Evolutionary conservation across 441 rosid species (phyloP).

Genomic region (Dalechampia spathulata): DNA sequence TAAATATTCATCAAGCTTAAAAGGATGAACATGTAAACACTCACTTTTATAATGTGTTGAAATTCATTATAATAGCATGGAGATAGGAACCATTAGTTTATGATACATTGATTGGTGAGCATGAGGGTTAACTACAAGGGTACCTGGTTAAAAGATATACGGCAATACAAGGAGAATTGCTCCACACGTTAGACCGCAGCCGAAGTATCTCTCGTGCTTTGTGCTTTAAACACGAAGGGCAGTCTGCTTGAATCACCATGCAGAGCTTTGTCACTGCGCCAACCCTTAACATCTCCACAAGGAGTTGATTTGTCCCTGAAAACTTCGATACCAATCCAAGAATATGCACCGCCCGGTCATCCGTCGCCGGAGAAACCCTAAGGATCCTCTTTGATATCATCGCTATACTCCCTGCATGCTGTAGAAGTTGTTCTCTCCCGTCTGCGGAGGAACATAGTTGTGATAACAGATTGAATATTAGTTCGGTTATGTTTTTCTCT

Average conservation of each 20-base stretch:
- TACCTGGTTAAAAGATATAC: constrained; percentile 37
- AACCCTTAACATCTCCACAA: constrained; percentile 48
- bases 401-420: constrained; percentile 42
- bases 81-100: too few species aligned
- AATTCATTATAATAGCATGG: too few species aligned
- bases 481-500: constrained; percentile 36
- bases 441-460: constrained; percentile 39
- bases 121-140: constrained; percentile 21
- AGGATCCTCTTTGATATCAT: constrained; percentile 43
- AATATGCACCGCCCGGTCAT: constrained; percentile 36
- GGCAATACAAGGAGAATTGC: constrained; percentile 49
- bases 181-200: constrained; percentile 42
- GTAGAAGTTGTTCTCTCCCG: constrained; percentile 33
- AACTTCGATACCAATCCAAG: constrained; percentile 25
- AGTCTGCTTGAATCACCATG: constrained; percentile 49
- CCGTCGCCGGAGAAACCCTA: constrained; percentile 40
- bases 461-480: constrained; percentile 32
- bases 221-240: constrained; percentile 27
- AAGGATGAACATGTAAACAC: too few species aligned
- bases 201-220: constrained; percentile 38
- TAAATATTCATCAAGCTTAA: too few species aligned
- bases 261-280: constrained; percentile 59
- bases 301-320: constrained; percentile 24
- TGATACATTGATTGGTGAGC: too few species aligned
- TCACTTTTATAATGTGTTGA: too few species aligned